A percentile compares a stretch with the other conserved stretches of the same genome.
These are phyloP conservation scores for Neofusicoccum cordaticola DNA, from an alignment of 2,329 filamentous ascomycete genomes.

Conservation along the genomic window DNA sequence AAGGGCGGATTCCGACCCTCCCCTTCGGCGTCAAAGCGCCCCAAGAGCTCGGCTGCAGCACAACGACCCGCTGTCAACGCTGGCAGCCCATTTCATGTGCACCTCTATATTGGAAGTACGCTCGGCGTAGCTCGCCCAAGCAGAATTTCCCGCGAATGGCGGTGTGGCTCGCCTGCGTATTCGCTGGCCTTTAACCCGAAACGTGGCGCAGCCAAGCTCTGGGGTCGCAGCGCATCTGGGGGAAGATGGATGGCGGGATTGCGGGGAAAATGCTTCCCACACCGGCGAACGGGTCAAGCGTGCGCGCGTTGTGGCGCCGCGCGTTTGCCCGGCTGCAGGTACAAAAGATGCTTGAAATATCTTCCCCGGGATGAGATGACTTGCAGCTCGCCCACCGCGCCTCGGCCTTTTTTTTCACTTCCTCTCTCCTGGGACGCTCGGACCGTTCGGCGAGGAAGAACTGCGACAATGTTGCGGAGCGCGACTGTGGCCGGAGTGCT, in stretches of 20 bases:
- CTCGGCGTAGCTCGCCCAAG: not conserved
- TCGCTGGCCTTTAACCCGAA: slow-evolving; percentile 5
- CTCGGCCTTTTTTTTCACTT: not conserved
- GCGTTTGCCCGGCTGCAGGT: slow-evolving; percentile 5
- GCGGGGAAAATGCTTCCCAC: not conserved
- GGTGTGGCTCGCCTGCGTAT: not conserved
- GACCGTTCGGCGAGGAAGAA: no score
- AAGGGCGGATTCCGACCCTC: not conserved
- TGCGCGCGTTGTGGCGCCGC: not conserved
- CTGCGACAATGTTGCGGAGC: not conserved
- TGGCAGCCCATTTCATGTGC: no score
- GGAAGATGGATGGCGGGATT: not conserved
- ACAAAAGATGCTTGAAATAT: not conserved
- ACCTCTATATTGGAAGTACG: no score
- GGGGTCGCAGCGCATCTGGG: not conserved
- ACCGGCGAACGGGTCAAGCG: not conserved
- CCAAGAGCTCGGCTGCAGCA: not conserved
- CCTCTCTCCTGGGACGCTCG: not conserved
- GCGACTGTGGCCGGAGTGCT: not conserved
- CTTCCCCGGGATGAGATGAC: not conserved
- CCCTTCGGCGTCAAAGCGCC: not conserved
- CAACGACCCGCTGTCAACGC: not conserved
- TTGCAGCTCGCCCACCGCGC: not conserved
- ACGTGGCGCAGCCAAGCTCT: slow-evolving; percentile 6
- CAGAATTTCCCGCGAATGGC: slow-evolving; percentile 3